A percentile compares a stretch with the other conserved stretches of the same genome.
These are phyloP conservation scores for Pilobolus umbonatus DNA, from an alignment of 192 early-diverging fungal genomes.

Conservation along the genomic window DNA sequence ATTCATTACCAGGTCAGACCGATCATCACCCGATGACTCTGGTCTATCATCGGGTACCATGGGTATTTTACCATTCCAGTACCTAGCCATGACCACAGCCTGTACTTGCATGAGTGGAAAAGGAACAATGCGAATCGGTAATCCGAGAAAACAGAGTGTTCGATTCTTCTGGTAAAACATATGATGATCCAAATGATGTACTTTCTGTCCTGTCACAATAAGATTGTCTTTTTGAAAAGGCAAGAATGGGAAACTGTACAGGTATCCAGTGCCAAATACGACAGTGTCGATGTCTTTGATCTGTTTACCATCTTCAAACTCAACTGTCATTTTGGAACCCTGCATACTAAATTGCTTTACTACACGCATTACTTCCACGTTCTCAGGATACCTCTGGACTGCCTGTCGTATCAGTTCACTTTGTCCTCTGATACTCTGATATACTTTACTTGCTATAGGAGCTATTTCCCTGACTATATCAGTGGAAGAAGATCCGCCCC, in stretches of 20 bases:
- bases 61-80: constrained; percentile 20
- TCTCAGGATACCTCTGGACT: neutral
- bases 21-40: neutral
- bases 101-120: constrained; percentile 60
- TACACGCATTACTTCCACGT: neutral
- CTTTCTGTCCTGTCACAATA: constrained; percentile 34
- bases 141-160: constrained; percentile 50
- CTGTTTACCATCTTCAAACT: constrained; percentile 28
- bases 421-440: constrained; percentile 34
- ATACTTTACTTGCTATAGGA: constrained; percentile 30
- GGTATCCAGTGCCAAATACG: constrained; percentile 66
- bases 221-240: constrained; percentile 13
- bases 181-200: constrained; percentile 40
- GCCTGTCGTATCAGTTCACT: constrained; percentile 5
- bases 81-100: constrained; percentile 39
- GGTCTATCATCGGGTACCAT: constrained; percentile 23
- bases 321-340: constrained; percentile 12
- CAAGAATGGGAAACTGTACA: constrained; percentile 57
- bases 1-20: constrained; percentile 19
- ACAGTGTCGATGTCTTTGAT: constrained; percentile 41
- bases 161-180: constrained; percentile 47
- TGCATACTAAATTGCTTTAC: neutral
- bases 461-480: constrained; percentile 48
- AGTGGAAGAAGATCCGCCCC: constrained; percentile 45
- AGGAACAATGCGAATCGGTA: constrained; percentile 53